A percentile compares a stretch with the other conserved stretches of the same genome.
phyloP scores from a whole-genome alignment of 768 basidiomycete genomes.

The Mycena venus region DNA sequence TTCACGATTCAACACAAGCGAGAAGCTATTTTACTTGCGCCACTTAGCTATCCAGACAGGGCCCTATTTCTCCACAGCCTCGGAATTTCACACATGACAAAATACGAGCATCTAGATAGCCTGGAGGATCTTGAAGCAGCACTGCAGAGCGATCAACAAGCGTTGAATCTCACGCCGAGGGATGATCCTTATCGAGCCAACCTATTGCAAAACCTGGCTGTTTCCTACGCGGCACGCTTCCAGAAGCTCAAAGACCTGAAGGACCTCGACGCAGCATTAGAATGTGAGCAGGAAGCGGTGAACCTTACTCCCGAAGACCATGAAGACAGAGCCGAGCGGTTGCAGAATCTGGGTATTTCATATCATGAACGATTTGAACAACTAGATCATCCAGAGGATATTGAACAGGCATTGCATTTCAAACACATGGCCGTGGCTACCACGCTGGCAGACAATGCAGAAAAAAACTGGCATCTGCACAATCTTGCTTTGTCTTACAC shows the following conservation, averaged over 20 bases:
- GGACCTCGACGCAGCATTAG: not conserved
- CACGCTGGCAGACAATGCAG: conserved; percentile 1
- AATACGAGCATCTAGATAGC: not conserved
- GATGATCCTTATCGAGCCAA: conserved; percentile 1
- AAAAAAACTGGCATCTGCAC: not conserved
- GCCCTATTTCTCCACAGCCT: not conserved
- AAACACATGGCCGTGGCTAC: conserved; percentile 1
- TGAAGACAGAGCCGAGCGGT: not conserved
- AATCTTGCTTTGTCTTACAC: conserved; percentile 9
- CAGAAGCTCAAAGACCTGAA: not conserved
- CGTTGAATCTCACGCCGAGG: not conserved
- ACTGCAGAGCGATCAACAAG: not conserved
- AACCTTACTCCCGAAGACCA: not conserved
- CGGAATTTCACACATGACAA: not conserved
- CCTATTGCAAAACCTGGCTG: conserved; percentile 7
- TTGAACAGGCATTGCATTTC: conserved; percentile 7
- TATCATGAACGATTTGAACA: conserved; percentile 2
- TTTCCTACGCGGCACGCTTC: conserved; percentile 5
- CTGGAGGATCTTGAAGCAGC: not conserved
- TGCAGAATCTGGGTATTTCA: conserved; percentile 2
- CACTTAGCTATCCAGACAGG: not conserved
- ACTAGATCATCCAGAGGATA: conserved; percentile 5
- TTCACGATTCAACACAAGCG: not conserved
- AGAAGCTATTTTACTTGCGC: not conserved
- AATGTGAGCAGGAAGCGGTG: conserved; percentile 3